Evolutionary conservation across 371 early-diverging fungal genomes (phyloP).

Genomic region (Mucor racemosus): DNA sequence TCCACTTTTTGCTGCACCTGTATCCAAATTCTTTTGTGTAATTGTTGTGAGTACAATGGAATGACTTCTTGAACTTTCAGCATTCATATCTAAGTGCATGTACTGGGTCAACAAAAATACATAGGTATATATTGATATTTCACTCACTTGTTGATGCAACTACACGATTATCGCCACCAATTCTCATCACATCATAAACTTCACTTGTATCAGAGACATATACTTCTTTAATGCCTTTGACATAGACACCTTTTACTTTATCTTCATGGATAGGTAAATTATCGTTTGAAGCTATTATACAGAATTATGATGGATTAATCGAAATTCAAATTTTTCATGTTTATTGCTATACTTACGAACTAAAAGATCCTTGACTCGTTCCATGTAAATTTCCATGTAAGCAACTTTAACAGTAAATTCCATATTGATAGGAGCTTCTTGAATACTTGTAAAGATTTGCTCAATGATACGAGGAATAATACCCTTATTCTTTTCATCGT

Average conservation of each 20-base stretch:
- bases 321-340: not conserved
- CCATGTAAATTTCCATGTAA: constrained; percentile 99
- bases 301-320: not conserved
- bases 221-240: constrained; percentile 95
- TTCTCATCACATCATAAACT: constrained; percentile 93
- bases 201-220: constrained; percentile 92
- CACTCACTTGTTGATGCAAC: constrained; percentile 88
- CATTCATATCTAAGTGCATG: constrained; percentile 88
- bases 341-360: constrained; percentile 66
- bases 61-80: constrained; percentile 95
- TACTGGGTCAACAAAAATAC: no score
- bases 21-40: constrained; percentile 89
- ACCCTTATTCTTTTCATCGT: constrained; percentile 85
- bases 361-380: constrained; percentile 96
- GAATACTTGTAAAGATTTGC: constrained; percentile 85
- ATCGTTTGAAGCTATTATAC: constrained; percentile 76
- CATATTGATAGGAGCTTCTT: constrained; percentile 82
- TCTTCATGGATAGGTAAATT: constrained; percentile 96
- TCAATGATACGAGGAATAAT: constrained; percentile 94
- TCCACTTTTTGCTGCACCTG: constrained; percentile 88
- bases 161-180: constrained; percentile 87
- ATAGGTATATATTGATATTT: not conserved
- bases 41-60: constrained; percentile 96
- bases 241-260: constrained; percentile 91
- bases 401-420: constrained; percentile 95